phyloP scores from a whole-genome alignment of 2,329 filamentous ascomycete genomes.

The Penicillium polonicum region DNA sequence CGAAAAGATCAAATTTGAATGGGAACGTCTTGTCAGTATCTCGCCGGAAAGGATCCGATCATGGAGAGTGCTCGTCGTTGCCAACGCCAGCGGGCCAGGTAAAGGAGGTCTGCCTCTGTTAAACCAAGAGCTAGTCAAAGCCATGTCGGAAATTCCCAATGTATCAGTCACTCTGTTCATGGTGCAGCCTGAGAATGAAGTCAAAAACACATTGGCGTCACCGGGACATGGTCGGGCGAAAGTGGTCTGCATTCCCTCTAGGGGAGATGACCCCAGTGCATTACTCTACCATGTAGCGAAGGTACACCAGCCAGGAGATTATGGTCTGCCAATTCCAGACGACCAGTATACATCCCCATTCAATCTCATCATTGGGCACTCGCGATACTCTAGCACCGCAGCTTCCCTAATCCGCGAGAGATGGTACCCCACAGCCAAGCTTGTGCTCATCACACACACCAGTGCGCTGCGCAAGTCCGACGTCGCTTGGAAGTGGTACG shows the following conservation, averaged over 20 bases:
- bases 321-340: background rate
- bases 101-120: constrained; percentile 2
- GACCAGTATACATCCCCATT: background rate
- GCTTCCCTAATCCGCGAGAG: constrained; percentile 1
- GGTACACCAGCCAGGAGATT: background rate
- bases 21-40: constrained; percentile 1
- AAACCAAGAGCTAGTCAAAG: constrained; percentile 4
- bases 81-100: constrained; percentile 1
- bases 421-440: constrained; percentile 2
- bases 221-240: background rate
- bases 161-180: background rate
- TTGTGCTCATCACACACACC: constrained; percentile 1
- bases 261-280: background rate
- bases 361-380: constrained; percentile 1
- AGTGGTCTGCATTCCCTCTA: background rate
- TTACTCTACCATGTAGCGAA: constrained; percentile 1
- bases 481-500: background rate
- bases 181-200: background rate
- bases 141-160: background rate
- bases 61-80: background rate
- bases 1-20: background rate
- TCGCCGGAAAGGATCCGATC: background rate
- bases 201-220: background rate
- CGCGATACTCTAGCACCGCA: constrained; percentile 1
- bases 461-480: background rate